phyloP scores from a whole-genome alignment of 2,329 filamentous ascomycete species.

The Cadophora sp. region DNA sequence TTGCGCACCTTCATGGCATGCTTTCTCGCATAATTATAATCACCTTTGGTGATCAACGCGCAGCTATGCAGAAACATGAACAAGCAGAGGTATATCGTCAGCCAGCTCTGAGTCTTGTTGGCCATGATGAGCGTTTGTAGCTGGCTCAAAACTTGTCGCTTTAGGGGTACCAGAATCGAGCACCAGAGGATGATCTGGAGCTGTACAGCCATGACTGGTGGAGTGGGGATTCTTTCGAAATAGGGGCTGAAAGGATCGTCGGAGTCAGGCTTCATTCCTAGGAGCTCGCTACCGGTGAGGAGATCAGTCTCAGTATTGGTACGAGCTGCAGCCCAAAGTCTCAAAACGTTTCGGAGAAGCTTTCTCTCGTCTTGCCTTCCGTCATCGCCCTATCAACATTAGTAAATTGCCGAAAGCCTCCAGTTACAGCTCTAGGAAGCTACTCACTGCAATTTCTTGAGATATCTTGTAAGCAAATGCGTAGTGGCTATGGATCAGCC shows the following conservation, averaged over 20 bases:
- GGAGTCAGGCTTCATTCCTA: not conserved
- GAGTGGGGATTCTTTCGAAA: not conserved
- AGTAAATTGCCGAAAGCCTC: not conserved
- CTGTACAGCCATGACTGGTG: not conserved
- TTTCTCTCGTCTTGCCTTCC: not conserved
- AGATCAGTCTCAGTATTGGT: not conserved
- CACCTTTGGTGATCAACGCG: not conserved
- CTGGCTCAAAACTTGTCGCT: not conserved
- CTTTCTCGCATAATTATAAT: not conserved
- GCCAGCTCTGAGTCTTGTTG: not conserved
- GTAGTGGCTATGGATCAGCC: not conserved
- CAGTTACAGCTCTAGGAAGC: not conserved
- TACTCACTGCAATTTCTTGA: not conserved
- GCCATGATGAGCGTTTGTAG: not conserved
- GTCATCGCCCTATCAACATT: not conserved
- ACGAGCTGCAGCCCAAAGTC: not conserved
- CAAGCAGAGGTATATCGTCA: conserved; percentile 2
- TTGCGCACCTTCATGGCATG: not conserved
- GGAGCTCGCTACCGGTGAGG: not conserved
- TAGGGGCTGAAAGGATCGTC: not conserved
- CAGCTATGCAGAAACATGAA: not conserved
- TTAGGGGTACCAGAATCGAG: not conserved
- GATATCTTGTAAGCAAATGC: not conserved
- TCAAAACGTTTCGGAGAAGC: not conserved
- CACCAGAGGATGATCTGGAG: not conserved